Percentiles rank a stretch among this genome's conserved stretches.
Conservation (phyloP, 306 rosid genomes). For the Arachis hypogaea region DNA sequence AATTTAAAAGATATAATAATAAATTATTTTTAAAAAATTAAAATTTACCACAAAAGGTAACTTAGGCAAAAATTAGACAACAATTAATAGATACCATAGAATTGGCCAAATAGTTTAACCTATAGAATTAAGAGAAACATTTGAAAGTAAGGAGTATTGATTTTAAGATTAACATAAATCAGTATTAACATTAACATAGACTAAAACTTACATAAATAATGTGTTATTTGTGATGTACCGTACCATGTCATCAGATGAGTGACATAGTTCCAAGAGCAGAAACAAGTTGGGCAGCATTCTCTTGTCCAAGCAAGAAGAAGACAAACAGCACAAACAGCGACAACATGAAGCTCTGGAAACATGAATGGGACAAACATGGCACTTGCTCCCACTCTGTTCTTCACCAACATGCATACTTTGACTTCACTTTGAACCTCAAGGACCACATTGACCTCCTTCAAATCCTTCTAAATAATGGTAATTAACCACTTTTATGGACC, state of each 20-base stretch:
- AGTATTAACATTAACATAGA: too few species aligned
- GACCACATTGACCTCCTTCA: slow-evolving; percentile 21
- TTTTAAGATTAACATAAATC: too few species aligned
- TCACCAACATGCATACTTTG: slow-evolving; percentile 44
- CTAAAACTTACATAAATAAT: neutral
- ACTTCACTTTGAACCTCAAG: slow-evolving; percentile 12
- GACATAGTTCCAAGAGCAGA: slow-evolving; percentile 21
- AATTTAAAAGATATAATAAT: too few species aligned
- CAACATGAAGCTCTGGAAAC: slow-evolving; percentile 36
- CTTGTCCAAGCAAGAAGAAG: slow-evolving; percentile 35
- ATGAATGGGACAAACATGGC: slow-evolving; percentile 48
- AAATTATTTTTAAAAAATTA: too few species aligned
- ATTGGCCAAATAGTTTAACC: too few species aligned
- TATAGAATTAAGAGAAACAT: too few species aligned
- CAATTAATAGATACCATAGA: too few species aligned
- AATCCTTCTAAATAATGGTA: slow-evolving; percentile 39
- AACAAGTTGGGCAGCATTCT: slow-evolving; percentile 39
- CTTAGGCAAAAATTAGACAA: too few species aligned
- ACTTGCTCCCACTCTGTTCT: slow-evolving; percentile 39
- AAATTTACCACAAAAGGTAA: too few species aligned
- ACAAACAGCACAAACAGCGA: slow-evolving; percentile 17
- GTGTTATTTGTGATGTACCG: neutral
- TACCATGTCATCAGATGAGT: slow-evolving; percentile 17
- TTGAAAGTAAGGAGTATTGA: too few species aligned
- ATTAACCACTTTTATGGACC: neutral